Percentiles rank a stretch among this genome's conserved stretches.
Conservation (phyloP, 208 protist genomes). For the Vickermania ingenoplastis region DNA sequence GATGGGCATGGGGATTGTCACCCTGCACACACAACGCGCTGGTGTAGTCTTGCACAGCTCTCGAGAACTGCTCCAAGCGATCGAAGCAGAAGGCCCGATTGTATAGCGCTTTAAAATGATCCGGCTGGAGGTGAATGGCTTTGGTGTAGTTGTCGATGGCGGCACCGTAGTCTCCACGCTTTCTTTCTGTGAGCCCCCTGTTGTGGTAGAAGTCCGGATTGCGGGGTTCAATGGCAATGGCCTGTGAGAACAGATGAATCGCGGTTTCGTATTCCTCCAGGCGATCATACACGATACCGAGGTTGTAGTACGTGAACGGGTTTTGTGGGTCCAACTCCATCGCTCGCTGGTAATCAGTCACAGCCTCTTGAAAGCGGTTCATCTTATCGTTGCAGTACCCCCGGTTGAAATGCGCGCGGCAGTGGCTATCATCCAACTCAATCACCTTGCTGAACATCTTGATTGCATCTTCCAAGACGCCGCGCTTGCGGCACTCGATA, state of each 20-base stretch:
- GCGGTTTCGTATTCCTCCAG: constrained; percentile 47
- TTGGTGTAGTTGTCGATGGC: constrained; percentile 78
- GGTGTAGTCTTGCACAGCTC: constrained; percentile 71
- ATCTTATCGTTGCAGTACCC: constrained; percentile 85
- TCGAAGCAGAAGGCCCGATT: constrained; percentile 83
- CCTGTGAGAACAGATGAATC: constrained; percentile 60
- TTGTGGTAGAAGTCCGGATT: constrained; percentile 53
- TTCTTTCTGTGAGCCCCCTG: constrained; percentile 50
- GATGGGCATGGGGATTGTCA: constrained; percentile 75
- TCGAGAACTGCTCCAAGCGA: constrained; percentile 45
- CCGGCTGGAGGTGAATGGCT: constrained; percentile 55
- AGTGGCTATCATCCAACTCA: constrained; percentile 61
- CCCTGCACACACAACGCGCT: constrained; percentile 56
- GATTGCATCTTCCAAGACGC: constrained; percentile 53
- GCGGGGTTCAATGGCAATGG: constrained; percentile 4
- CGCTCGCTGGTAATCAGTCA: constrained; percentile 64
- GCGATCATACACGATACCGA: constrained; percentile 65
- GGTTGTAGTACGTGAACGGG: constrained; percentile 82
- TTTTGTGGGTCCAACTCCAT: constrained; percentile 59
- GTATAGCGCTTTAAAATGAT: constrained; percentile 84
- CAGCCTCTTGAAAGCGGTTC: constrained; percentile 39
- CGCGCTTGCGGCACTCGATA: constrained; percentile 53
- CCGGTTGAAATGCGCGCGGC: constrained; percentile 92
- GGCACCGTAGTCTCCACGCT: constrained; percentile 44
- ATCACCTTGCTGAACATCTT: constrained; percentile 69